These are phyloP conservation scores for Polygonum maritimum DNA, from an alignment of 148 eudicot genomes.

Conservation along the genomic window DNA sequence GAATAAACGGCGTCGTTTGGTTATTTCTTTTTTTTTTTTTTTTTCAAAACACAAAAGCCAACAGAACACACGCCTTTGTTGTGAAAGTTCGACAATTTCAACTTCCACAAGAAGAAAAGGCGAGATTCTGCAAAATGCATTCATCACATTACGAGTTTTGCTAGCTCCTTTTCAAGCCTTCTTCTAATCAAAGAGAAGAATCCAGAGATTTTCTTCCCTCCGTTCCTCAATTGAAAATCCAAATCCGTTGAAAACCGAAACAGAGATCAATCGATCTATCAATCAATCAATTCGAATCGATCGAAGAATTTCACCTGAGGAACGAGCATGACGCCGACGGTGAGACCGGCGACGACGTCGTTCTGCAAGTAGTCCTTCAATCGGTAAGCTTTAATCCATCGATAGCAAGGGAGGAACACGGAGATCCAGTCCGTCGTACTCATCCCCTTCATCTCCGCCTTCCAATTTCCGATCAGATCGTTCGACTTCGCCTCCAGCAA, in stretches of 20 bases:
- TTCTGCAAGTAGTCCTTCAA: constrained; percentile 52
- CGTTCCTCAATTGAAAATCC: too few species aligned
- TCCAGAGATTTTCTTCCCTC: too few species aligned
- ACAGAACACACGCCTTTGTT: too few species aligned
- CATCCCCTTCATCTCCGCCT: constrained; percentile 51
- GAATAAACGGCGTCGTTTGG: background rate
- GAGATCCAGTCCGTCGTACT: constrained; percentile 61
- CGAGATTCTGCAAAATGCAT: background rate
- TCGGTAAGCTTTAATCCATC: constrained; percentile 65
- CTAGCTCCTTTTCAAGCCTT: too few species aligned
- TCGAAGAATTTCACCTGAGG: constrained; percentile 59
- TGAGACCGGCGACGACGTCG: constrained; percentile 82
- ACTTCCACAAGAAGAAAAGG: background rate
- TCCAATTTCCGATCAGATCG: constrained; percentile 29
- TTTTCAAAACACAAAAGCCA: background rate
- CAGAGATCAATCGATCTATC: background rate
- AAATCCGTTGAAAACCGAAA: background rate
- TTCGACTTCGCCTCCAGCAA: constrained; percentile 21
- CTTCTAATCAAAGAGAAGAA: too few species aligned
- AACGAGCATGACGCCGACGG: constrained; percentile 96
- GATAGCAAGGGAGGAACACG: constrained; percentile 64
- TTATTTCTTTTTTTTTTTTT: background rate
- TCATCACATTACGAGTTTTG: background rate
- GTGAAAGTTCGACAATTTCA: background rate
- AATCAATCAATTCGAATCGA: too few species aligned